Conservation (phyloP, 1,284 basidiomycete genomes). For the Chalciporus sp. region DNA sequence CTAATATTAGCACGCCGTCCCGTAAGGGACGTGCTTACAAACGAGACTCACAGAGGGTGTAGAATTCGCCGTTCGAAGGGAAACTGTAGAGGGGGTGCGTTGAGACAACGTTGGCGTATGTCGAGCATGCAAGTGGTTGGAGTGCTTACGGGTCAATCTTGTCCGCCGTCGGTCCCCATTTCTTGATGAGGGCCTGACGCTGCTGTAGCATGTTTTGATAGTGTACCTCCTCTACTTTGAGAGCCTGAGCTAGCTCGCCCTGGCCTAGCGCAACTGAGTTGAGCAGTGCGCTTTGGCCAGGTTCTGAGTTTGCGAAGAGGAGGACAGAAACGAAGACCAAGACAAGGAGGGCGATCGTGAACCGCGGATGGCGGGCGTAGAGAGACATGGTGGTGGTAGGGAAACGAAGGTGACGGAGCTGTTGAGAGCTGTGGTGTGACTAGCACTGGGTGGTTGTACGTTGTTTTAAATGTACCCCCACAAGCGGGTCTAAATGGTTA, state of each 20-base stretch:
- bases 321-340: slow-evolving; percentile 30
- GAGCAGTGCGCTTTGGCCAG: slow-evolving; percentile 1
- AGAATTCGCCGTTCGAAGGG: slow-evolving; percentile 36
- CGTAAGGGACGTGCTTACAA: not conserved
- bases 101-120: not conserved
- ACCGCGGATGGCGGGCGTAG: slow-evolving; percentile 34
- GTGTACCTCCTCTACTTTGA: slow-evolving; percentile 23
- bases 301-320: slow-evolving; percentile 29
- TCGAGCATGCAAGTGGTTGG: not conserved
- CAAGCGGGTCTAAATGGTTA: no score
- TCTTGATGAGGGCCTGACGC: slow-evolving; percentile 28
- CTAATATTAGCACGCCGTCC: slow-evolving; percentile 2
- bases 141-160: slow-evolving; percentile 29
- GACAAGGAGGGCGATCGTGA: slow-evolving; percentile 31
- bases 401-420: slow-evolving; percentile 12
- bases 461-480: no score
- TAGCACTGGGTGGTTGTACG: no score
- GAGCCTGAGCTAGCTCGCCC: slow-evolving; percentile 7
- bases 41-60: slow-evolving; percentile 35
- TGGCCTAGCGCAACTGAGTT: slow-evolving; percentile 3
- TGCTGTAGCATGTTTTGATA: slow-evolving; percentile 24
- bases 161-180: slow-evolving; percentile 37
- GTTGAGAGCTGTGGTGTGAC: slow-evolving; percentile 15
- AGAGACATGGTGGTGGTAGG: slow-evolving; percentile 23
- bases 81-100: slow-evolving; percentile 18